Conservation (phyloP, 1,139 yeast genomes). For the Ogataea hybrid region DNA sequence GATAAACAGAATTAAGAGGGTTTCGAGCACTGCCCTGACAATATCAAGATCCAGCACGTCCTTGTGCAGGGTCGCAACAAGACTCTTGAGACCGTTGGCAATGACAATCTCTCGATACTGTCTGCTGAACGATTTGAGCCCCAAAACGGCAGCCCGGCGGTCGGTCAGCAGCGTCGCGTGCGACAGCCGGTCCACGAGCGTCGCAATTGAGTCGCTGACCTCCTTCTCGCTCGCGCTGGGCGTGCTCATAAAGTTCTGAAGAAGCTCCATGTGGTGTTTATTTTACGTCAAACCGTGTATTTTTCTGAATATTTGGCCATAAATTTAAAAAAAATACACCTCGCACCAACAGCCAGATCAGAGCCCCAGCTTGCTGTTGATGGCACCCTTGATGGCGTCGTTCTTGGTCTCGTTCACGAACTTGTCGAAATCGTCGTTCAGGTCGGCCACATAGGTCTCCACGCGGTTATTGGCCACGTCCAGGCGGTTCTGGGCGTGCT, state of each 20-base stretch:
- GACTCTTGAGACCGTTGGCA: conserved; percentile 79
- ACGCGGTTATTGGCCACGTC: conserved; percentile 26
- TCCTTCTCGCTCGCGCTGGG: conserved; percentile 39
- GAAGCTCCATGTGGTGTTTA: conserved; percentile 26
- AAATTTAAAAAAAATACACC: conserved; percentile 1
- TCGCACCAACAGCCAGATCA: conserved; percentile 5
- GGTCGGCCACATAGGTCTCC: conserved; percentile 25
- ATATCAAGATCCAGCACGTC: conserved; percentile 70
- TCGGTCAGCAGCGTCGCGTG: conserved; percentile 84
- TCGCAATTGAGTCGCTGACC: conserved; percentile 86
- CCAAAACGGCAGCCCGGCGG: conserved; percentile 87
- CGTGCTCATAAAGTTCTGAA: conserved; percentile 32
- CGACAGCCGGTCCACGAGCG: conserved; percentile 81
- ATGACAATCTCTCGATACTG: conserved; percentile 89
- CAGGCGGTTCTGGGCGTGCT: conserved; percentile 20
- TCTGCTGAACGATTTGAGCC: conserved; percentile 85
- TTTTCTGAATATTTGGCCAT: neutral
- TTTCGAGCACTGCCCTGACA: conserved; percentile 83
- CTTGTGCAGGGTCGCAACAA: conserved; percentile 59
- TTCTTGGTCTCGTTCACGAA: conserved; percentile 28
- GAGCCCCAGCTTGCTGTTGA: conserved; percentile 22
- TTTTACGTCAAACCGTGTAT: conserved; percentile 2
- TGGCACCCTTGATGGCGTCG: conserved; percentile 29
- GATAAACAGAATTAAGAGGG: conserved; percentile 76
- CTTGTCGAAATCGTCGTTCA: conserved; percentile 32